phyloP scores from a whole-genome alignment of 2,329 filamentous ascomycete genomes.

The Sporothrix euskadiensis region DNA sequence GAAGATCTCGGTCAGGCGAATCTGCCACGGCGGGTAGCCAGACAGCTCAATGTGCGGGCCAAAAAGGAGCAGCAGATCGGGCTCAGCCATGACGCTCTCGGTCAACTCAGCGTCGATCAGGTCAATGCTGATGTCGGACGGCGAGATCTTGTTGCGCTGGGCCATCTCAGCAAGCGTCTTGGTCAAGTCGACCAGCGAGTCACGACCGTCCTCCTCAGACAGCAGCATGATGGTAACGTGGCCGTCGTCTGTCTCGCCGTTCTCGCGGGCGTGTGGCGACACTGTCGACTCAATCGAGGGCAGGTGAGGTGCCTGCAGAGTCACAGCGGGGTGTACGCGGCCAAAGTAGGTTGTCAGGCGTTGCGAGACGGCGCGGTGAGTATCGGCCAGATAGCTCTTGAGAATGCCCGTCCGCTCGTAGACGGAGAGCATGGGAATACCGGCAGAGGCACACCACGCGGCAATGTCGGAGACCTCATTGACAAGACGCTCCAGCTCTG shows the following conservation, averaged over 20 bases:
- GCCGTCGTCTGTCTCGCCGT: conserved; percentile 38
- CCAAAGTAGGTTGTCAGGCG: conserved; percentile 90
- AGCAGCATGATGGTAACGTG: conserved; percentile 70
- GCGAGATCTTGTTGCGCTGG: conserved; percentile 78
- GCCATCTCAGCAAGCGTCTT: conserved; percentile 94
- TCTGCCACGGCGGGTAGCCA: conserved; percentile 95
- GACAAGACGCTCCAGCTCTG: conserved; percentile 78
- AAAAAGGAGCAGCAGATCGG: conserved; percentile 86
- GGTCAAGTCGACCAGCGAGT: conserved; percentile 92
- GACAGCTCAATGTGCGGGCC: conserved; percentile 78
- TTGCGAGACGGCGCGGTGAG: conserved; percentile 74
- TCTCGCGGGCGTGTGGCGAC: conserved; percentile 44
- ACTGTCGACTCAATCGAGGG: conserved; percentile 54
- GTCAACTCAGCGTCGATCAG: conserved; percentile 86
- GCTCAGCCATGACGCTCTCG: conserved; percentile 78
- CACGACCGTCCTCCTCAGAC: conserved; percentile 83
- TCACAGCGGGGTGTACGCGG: conserved; percentile 68
- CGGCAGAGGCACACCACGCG: conserved; percentile 89
- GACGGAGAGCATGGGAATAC: conserved; percentile 82
- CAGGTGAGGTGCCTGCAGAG: conserved; percentile 70
- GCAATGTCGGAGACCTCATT: conserved; percentile 89
- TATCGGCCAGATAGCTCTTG: conserved; percentile 84
- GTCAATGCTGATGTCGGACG: conserved; percentile 79
- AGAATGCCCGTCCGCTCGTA: conserved; percentile 93
- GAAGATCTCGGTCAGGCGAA: conserved; percentile 92